Evolutionary conservation across 257 asterid genomes (phyloP).

Genomic region (Plantago ovata): DNA sequence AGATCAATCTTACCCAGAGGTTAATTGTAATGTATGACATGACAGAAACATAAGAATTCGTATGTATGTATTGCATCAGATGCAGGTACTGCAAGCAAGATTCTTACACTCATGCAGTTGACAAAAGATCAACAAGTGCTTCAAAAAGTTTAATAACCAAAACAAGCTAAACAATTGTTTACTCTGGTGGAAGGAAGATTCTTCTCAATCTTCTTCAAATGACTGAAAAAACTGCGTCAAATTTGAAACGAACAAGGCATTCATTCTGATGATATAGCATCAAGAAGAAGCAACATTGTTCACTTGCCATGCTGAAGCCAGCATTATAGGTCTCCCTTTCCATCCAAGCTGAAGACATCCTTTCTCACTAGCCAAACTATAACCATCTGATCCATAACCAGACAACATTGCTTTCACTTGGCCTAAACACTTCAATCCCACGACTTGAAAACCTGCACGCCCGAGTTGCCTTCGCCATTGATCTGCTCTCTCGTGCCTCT

Average conservation of each 20-base stretch:
- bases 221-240: not conserved
- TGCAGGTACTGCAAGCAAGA: too few species aligned
- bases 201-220: not conserved
- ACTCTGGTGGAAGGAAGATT: not conserved
- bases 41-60: too few species aligned
- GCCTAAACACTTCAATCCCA: conserved; percentile 35
- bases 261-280: not conserved
- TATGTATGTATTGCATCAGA: too few species aligned
- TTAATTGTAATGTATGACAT: too few species aligned
- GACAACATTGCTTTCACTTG: conserved; percentile 31
- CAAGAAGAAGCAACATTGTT: conserved; percentile 21
- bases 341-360: conserved; percentile 65
- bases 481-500: conserved; percentile 59
- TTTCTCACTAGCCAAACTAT: conserved; percentile 41
- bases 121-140: not conserved
- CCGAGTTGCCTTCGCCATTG: conserved; percentile 63
- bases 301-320: conserved; percentile 55
- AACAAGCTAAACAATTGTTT: not conserved
- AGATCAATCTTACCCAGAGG: too few species aligned
- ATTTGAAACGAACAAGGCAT: conserved; percentile 9
- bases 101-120: not conserved
- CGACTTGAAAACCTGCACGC: conserved; percentile 46
- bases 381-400: conserved; percentile 45
- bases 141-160: not conserved
- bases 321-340: conserved; percentile 68